These are phyloP conservation scores for Fallopia convolvulus DNA, from an alignment of 148 eudicot genomes.

Conservation along the genomic window DNA sequence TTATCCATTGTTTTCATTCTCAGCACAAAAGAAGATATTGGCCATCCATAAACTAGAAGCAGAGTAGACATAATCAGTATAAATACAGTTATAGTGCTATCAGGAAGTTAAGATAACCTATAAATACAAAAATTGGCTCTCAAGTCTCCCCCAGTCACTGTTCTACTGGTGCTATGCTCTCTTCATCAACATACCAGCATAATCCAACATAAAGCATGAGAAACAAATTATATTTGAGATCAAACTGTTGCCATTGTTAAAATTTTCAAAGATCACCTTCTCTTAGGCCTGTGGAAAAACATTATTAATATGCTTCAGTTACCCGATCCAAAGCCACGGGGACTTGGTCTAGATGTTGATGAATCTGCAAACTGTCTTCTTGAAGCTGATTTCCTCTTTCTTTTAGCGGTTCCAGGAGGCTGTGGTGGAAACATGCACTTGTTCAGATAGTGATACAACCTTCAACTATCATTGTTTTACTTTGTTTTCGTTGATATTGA, in stretches of 20 bases:
- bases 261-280: not conserved
- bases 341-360: conserved; percentile 47
- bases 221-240: not conserved
- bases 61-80: no score
- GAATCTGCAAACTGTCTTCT: conserved; percentile 64
- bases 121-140: not conserved
- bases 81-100: no score
- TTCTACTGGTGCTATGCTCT: not conserved
- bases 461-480: no score
- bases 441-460: not conserved
- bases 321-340: conserved; percentile 83
- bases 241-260: not conserved
- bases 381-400: conserved; percentile 60
- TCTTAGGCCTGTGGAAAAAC: not conserved
- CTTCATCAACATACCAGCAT: not conserved
- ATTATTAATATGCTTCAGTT: conserved; percentile 19
- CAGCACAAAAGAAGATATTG: no score
- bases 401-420: conserved; percentile 71
- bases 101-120: no score
- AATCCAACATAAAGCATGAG: not conserved
- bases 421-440: not conserved
- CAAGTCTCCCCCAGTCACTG: not conserved
- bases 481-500: not conserved
- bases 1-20: no score
- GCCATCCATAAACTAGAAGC: no score